phyloP scores from a whole-genome alignment of 192 early-diverging fungal genomes.

The Mortierella alpina region DNA sequence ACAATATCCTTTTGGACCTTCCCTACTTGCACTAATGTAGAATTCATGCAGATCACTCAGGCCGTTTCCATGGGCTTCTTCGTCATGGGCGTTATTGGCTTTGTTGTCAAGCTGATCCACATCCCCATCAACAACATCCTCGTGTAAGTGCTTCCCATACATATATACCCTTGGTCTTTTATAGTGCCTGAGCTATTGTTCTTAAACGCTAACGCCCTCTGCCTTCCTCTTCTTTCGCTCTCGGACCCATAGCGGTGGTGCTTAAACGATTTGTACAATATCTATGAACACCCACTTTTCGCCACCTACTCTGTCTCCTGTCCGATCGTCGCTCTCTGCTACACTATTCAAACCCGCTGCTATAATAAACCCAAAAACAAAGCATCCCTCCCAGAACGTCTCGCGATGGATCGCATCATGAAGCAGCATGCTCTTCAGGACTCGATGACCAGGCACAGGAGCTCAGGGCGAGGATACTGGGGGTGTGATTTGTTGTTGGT shows the following conservation, averaged over 20 bases:
- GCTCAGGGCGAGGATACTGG: not conserved
- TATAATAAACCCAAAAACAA: constrained; percentile 22
- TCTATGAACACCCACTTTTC: not conserved
- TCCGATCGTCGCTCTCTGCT: constrained; percentile 5
- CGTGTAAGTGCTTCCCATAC: constrained; percentile 64
- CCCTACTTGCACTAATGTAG: constrained; percentile 57
- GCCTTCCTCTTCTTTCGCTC: not conserved
- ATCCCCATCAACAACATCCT: constrained; percentile 99
- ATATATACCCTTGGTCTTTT: not conserved
- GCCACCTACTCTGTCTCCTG: not conserved
- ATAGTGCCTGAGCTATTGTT: not conserved
- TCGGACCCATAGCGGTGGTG: constrained; percentile 35
- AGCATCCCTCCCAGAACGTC: not conserved
- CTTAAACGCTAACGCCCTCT: not conserved
- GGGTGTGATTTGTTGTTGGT: constrained; percentile 2
- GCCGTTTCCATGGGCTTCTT: constrained; percentile 96
- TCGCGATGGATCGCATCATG: not conserved
- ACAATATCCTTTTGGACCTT: not conserved
- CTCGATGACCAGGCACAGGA: not conserved
- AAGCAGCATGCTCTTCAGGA: not conserved
- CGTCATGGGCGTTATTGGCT: constrained; percentile 97
- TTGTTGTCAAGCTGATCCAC: constrained; percentile 99
- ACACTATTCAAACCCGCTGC: not conserved
- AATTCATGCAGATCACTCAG: constrained; percentile 93
- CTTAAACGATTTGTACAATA: constrained; percentile 38